Evolutionary conservation across 768 basidiomycete genomes (phyloP), one percentile per base, ranked within the genome.

Genomic region (Leccinellum rugosiceps): DNA sequence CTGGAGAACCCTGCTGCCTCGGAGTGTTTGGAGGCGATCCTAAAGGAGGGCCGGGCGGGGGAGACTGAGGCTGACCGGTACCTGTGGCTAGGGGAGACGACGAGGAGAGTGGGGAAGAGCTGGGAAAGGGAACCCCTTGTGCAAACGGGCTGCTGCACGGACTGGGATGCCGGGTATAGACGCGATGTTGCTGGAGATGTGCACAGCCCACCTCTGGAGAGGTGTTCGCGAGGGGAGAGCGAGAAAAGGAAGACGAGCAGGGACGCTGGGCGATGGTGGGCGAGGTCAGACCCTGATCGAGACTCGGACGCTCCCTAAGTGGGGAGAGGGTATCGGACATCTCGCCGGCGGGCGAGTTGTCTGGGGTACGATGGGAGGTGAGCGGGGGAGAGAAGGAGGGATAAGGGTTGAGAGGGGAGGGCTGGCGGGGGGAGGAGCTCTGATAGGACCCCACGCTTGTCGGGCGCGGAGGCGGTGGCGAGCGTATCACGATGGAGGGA

Each of bases 381-480:
- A 38, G n/a, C 38, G 45, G 45, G 15, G 55, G 53, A 44, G 52
- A 43, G 26, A 60, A 59, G 13, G 55, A 50, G 21, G 55, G 53
- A 46, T 64, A 55, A 1, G 66, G 67, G 15, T 67, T 66, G 19
- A 71, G 58, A 45, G 65, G 71, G 13, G 67, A 72, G 5, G 72
- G 53, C 13, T 60, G 61, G 31, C 61, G 61, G 6, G 63, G 55
- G 1, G 66, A 58, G 49, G 58, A 49, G 4, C 13, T 55, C 25
- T 67, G 58, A 50, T 44, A 50, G 14, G 58, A 59, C 58, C 53
- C 31, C 5, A 13, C 15, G 38, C 53, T 57, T 26, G 52, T 13
- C 17, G 55, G 53, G 50, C 63, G 63, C 38, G 65, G 60, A 34
- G 52, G 41, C 15, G 60, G 48, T 11, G 43, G 43, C 43, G 43